phyloP scores from a whole-genome alignment of 371 early-diverging fungal genomes.

The Apophysomyces ossiformis region DNA sequence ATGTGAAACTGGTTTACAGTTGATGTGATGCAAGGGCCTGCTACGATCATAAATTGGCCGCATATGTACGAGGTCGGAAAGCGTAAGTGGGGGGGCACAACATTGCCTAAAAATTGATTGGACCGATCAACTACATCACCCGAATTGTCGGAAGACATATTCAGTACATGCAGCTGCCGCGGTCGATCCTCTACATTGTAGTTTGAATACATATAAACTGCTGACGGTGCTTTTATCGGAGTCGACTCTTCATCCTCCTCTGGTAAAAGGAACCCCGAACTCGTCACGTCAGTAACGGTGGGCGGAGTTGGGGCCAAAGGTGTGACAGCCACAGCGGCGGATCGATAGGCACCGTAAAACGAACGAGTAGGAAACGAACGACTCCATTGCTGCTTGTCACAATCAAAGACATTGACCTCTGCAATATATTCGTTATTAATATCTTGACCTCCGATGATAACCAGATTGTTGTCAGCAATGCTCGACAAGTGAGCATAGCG shows the following conservation, averaged over 20 bases:
- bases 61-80: slow-evolving; percentile 68
- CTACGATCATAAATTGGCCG: slow-evolving; percentile 72
- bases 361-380: slow-evolving; percentile 55
- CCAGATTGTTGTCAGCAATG: slow-evolving; percentile 50
- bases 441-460: slow-evolving; percentile 79
- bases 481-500: slow-evolving; percentile 74
- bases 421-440: slow-evolving; percentile 63
- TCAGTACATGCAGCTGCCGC: slow-evolving; percentile 65
- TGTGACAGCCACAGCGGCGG: slow-evolving; percentile 58
- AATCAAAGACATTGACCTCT: slow-evolving; percentile 70
- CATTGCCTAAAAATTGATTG: slow-evolving; percentile 50
- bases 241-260: slow-evolving; percentile 22
- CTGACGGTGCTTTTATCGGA: slow-evolving; percentile 16
- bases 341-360: slow-evolving; percentile 76
- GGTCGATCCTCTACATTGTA: slow-evolving; percentile 66
- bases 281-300: slow-evolving; percentile 18
- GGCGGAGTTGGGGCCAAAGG: slow-evolving; percentile 28
- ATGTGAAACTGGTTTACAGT: slow-evolving; percentile 66
- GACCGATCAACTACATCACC: slow-evolving; percentile 61
- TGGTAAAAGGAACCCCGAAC: slow-evolving; percentile 15
- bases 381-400: slow-evolving; percentile 58
- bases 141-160: slow-evolving; percentile 35
- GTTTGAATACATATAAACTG: slow-evolving; percentile 66
- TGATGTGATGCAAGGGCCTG: slow-evolving; percentile 69
- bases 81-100: slow-evolving; percentile 71